These are phyloP conservation scores for Cladosporium sp. DNA, from an alignment of 2,329 filamentous ascomycete species.

Conservation along the genomic window DNA sequence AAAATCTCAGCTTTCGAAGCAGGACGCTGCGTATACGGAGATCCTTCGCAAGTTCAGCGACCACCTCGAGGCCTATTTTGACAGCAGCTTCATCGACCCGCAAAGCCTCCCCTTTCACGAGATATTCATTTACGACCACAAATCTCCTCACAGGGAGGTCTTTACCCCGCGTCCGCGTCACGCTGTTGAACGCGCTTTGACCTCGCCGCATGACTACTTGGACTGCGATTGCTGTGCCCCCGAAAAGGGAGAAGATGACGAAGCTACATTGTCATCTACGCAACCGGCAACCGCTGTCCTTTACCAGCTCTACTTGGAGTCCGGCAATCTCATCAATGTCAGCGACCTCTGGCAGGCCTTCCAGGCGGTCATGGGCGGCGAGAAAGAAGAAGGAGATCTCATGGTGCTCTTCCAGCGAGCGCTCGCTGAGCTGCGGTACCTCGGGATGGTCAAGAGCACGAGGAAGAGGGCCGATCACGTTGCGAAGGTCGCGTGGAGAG, in stretches of 20 bases:
- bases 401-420: slow-evolving; percentile 75
- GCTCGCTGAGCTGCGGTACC: slow-evolving; percentile 73
- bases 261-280: slow-evolving; percentile 48
- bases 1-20: slow-evolving; percentile 61
- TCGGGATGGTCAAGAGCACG: slow-evolving; percentile 84
- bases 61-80: slow-evolving; percentile 45
- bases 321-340: slow-evolving; percentile 69
- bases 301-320: slow-evolving; percentile 74
- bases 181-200: slow-evolving; percentile 65
- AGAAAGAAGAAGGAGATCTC: slow-evolving; percentile 30
- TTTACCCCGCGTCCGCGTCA: slow-evolving; percentile 68
- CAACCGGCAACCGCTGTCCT: slow-evolving; percentile 66
- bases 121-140: slow-evolving; percentile 68
- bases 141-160: slow-evolving; percentile 62
- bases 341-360: slow-evolving; percentile 77
- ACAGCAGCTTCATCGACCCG: slow-evolving; percentile 42
- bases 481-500: slow-evolving; percentile 75
- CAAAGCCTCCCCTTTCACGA: slow-evolving; percentile 59
- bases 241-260: slow-evolving; percentile 36
- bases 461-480: slow-evolving; percentile 91
- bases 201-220: slow-evolving; percentile 69
- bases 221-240: slow-evolving; percentile 61
- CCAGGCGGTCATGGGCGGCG: slow-evolving; percentile 53
- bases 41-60: slow-evolving; percentile 54
- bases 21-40: slow-evolving; percentile 64